Conservation (phyloP, 2,329 filamentous ascomycete species). For the Lasiodiplodia sp. region DNA sequence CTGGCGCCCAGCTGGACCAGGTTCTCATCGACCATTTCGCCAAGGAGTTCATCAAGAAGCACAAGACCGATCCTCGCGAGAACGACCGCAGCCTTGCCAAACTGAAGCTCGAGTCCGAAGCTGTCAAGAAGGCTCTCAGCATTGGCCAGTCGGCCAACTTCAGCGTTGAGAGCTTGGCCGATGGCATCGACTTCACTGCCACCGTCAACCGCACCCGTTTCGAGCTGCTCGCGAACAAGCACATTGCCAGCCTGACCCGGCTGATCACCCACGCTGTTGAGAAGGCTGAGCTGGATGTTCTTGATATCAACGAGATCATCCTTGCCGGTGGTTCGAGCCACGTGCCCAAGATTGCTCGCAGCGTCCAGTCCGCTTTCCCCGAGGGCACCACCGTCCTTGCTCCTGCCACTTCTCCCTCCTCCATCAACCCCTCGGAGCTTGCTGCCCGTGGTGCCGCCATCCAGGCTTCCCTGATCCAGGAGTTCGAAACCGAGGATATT, state of each 20-base stretch:
- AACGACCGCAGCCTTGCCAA: conserved; percentile 86
- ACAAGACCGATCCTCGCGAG: conserved; percentile 82
- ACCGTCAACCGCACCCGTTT: conserved; percentile 94
- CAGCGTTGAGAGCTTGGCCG: conserved; percentile 88
- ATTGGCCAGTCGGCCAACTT: conserved; percentile 88
- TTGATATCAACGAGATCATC: conserved; percentile 95
- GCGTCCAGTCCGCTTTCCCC: conserved; percentile 81
- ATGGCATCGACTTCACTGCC: conserved; percentile 88
- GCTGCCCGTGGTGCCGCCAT: conserved; percentile 89
- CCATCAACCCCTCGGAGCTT: conserved; percentile 94
- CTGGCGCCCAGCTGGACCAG: conserved; percentile 85
- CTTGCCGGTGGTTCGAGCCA: conserved; percentile 91
- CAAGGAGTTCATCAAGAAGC: conserved; percentile 98
- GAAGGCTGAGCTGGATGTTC: conserved; percentile 89
- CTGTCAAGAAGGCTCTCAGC: conserved; percentile 89
- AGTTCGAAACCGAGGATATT: conserved; percentile 93
- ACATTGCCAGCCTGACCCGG: conserved; percentile 86
- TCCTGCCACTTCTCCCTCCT: conserved; percentile 76
- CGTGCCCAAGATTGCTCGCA: conserved; percentile 88
- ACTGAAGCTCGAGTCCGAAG: conserved; percentile 88
- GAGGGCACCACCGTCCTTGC: conserved; percentile 79
- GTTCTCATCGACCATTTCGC: conserved; percentile 95
- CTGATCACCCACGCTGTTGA: conserved; percentile 84
- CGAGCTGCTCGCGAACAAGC: conserved; percentile 85
- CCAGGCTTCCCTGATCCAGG: conserved; percentile 91